Evolutionary conservation across 1,284 basidiomycete species (phyloP).

Genomic region (Schizopora paradoxa): DNA sequence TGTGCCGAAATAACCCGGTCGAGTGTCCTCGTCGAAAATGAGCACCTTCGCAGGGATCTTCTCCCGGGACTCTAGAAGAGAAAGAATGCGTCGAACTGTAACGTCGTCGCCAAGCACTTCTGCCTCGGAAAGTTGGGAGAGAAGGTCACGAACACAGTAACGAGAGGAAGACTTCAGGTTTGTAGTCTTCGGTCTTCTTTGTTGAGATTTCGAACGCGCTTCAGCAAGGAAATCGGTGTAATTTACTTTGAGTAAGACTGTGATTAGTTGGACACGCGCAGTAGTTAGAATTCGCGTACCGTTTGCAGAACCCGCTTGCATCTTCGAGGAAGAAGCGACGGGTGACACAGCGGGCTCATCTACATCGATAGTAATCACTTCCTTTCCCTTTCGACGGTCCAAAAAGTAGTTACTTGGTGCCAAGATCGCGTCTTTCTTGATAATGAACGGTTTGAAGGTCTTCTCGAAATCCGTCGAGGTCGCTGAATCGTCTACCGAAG

Average conservation of each 20-base stretch:
- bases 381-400: slow-evolving; percentile 31
- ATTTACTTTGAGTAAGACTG: slow-evolving; percentile 4
- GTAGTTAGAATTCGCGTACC: slow-evolving; percentile 1
- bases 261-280: not conserved
- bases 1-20: slow-evolving; percentile 84
- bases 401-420: slow-evolving; percentile 71
- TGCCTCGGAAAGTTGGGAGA: slow-evolving; percentile 61
- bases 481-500: slow-evolving; percentile 37
- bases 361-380: slow-evolving; percentile 53
- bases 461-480: slow-evolving; percentile 60
- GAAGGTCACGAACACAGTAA: slow-evolving; percentile 50
- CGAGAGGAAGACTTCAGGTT: slow-evolving; percentile 29
- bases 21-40: slow-evolving; percentile 68
- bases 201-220: not conserved
- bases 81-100: slow-evolving; percentile 50
- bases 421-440: slow-evolving; percentile 65
- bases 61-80: slow-evolving; percentile 50
- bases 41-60: slow-evolving; percentile 67
- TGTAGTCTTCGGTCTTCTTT: not conserved
- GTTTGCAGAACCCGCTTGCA: not conserved
- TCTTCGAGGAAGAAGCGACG: not conserved
- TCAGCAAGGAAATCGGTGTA: slow-evolving; percentile 1
- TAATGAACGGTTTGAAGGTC: slow-evolving; percentile 70
- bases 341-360: slow-evolving; percentile 30
- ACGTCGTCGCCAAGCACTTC: slow-evolving; percentile 66